Conservation (phyloP, 78 protist species). For the Protostelium mycophagum region DNA sequence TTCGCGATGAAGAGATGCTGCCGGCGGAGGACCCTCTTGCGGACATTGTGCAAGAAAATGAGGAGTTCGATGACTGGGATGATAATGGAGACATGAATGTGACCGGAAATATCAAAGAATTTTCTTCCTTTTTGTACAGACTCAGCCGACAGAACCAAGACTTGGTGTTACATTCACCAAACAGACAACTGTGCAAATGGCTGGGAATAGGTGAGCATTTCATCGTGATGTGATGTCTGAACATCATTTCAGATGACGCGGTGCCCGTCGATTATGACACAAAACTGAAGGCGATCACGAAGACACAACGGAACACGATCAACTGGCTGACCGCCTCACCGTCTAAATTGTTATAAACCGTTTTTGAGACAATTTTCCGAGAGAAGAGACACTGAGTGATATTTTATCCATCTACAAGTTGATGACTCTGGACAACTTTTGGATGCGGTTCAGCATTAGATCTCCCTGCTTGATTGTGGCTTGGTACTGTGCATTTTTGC, state of each 20-base stretch:
- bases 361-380: neutral
- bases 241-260: neutral
- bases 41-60: neutral
- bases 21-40: neutral
- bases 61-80: neutral
- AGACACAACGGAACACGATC: neutral
- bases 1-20: neutral
- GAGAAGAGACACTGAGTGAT: neutral
- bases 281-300: neutral
- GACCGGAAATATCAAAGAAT: neutral
- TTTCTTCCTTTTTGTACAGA: neutral
- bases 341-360: neutral
- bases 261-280: neutral
- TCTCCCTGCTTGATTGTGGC: slow-evolving; percentile 85
- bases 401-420: slow-evolving; percentile 54
- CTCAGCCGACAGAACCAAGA: neutral
- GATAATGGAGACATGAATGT: neutral
- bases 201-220: neutral
- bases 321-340: neutral
- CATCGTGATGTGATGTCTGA: neutral
- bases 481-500: slow-evolving; percentile 80
- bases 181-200: neutral
- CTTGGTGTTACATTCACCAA: neutral
- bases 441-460: slow-evolving; percentile 87
- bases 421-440: slow-evolving; percentile 90